Conservation (phyloP, 2,329 filamentous ascomycete species). For the Aspergillus pseudotamarii region DNA sequence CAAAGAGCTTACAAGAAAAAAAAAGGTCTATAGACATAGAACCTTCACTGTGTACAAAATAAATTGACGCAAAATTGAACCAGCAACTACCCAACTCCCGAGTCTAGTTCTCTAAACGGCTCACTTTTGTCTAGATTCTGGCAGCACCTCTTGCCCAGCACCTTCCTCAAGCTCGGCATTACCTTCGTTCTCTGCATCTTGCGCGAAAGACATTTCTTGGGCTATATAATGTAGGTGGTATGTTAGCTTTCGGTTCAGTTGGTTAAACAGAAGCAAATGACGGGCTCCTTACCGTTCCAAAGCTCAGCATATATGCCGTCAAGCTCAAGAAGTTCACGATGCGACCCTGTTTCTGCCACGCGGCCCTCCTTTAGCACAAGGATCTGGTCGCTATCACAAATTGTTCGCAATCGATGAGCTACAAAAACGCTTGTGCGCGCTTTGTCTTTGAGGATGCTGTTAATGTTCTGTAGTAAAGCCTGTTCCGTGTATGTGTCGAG, state of each 20-base stretch:
- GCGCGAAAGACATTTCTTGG: conserved; percentile 60
- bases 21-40: background rate
- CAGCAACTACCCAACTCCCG: background rate
- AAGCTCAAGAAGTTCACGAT: conserved; percentile 76
- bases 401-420: conserved; percentile 87
- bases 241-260: conserved; percentile 10
- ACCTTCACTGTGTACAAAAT: background rate
- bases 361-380: conserved; percentile 83
- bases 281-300: conserved; percentile 74
- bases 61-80: background rate
- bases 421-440: conserved; percentile 90
- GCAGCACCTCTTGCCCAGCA: conserved; percentile 18
- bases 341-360: conserved; percentile 88
- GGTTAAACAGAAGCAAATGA: background rate
- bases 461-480: conserved; percentile 87
- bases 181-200: conserved; percentile 44
- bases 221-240: conserved; percentile 42
- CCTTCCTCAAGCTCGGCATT: conserved; percentile 43
- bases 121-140: conserved; percentile 10
- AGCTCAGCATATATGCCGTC: conserved; percentile 79
- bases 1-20: background rate
- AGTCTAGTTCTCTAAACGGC: background rate
- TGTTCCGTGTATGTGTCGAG: conserved; percentile 94
- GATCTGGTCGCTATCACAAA: conserved; percentile 90
- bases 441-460: conserved; percentile 87